phyloP scores from a whole-genome alignment of 768 basidiomycete species.

The Mycena galericulata region DNA sequence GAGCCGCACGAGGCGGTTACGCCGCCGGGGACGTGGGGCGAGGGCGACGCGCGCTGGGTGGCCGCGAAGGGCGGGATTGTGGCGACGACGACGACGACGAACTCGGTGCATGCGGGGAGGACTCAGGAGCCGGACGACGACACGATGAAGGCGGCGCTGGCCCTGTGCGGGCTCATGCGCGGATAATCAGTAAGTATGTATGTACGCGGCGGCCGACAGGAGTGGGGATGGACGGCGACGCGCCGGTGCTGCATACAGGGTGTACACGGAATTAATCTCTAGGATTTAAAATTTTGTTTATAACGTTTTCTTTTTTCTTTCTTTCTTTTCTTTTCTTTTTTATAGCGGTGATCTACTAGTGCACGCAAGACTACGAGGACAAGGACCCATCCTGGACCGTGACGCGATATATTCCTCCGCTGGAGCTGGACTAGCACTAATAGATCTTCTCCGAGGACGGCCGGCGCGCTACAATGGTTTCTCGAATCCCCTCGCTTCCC shows the following conservation, averaged over 20 bases:
- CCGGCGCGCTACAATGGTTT: not conserved
- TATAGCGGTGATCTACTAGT: not conserved
- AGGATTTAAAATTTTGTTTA: slow-evolving; percentile 21
- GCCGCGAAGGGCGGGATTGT: slow-evolving; percentile 6
- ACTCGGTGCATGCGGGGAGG: slow-evolving; percentile 25
- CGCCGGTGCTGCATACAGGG: not conserved
- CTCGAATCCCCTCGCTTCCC: not conserved
- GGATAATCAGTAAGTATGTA: too few species aligned
- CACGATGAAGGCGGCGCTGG: slow-evolving; percentile 77
- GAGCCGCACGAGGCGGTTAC: slow-evolving; percentile 76
- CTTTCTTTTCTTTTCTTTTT: slow-evolving; percentile 20
- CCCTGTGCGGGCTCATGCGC: slow-evolving; percentile 65
- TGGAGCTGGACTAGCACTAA: too few species aligned
- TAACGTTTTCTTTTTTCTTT: slow-evolving; percentile 3
- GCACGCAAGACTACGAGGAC: too few species aligned
- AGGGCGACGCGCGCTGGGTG: slow-evolving; percentile 57
- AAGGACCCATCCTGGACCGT: too few species aligned
- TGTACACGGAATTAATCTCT: slow-evolving; percentile 22
- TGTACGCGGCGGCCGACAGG: not conserved
- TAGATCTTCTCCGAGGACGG: not conserved
- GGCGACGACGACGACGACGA: slow-evolving; percentile 5
- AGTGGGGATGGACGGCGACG: not conserved
- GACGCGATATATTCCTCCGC: not conserved
- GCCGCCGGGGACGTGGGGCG: slow-evolving; percentile 65
- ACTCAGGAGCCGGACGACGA: slow-evolving; percentile 70